phyloP scores from a whole-genome alignment of 2,329 filamentous ascomycete genomes.

The Nothophaeocryptopus gaeumannii region DNA sequence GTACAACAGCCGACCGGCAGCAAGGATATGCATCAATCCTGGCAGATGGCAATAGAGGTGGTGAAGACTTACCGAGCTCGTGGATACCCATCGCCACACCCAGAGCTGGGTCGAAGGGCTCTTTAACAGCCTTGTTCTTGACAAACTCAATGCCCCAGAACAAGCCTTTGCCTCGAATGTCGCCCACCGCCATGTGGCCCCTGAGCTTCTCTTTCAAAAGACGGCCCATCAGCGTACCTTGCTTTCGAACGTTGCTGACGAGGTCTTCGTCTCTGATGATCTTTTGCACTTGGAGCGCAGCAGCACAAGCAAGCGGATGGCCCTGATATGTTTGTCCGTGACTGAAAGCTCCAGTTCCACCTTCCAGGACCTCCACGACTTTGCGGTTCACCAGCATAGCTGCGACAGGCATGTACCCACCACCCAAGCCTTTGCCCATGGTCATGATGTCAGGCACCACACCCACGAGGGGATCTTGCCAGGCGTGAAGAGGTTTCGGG shows the following conservation, averaged over 20 bases:
- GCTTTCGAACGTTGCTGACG: slow-evolving; percentile 55
- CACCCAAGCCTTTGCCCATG: slow-evolving; percentile 64
- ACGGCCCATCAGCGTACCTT: slow-evolving; percentile 51
- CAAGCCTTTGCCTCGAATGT: slow-evolving; percentile 60
- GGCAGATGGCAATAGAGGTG: background rate
- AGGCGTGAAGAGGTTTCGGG: slow-evolving; percentile 54
- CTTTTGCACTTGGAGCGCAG: slow-evolving; percentile 61
- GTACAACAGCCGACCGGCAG: no score
- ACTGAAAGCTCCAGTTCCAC: slow-evolving; percentile 49
- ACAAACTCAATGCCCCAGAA: slow-evolving; percentile 62
- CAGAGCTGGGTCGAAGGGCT: slow-evolving; percentile 49
- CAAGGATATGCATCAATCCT: no score
- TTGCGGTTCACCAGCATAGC: slow-evolving; percentile 55
- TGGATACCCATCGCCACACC: slow-evolving; percentile 51
- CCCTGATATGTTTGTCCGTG: slow-evolving; percentile 65
- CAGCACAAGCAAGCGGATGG: slow-evolving; percentile 58
- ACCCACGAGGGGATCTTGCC: slow-evolving; percentile 53
- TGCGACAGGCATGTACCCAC: slow-evolving; percentile 61
- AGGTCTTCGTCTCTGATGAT: slow-evolving; percentile 58
- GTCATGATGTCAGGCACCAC: slow-evolving; percentile 64
- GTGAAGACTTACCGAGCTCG: slow-evolving; percentile 45
- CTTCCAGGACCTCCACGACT: slow-evolving; percentile 50
- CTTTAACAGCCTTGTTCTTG: slow-evolving; percentile 52
- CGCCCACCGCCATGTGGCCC: slow-evolving; percentile 52
- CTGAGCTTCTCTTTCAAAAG: slow-evolving; percentile 46